Conservation (phyloP, 441 rosid species). For the Pelargonium cotyledonis region DNA sequence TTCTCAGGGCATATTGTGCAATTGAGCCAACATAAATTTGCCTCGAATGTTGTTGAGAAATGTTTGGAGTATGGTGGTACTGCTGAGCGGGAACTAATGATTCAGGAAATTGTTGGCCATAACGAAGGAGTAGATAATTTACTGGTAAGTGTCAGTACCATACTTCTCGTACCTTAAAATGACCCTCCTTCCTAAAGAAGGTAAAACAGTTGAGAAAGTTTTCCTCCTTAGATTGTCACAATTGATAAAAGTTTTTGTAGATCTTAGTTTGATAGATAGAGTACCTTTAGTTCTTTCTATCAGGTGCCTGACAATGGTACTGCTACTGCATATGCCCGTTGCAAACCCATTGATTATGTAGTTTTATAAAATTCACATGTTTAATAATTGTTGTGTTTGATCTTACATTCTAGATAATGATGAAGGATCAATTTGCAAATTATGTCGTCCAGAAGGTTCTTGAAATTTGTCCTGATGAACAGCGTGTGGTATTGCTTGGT, state of each 20-base stretch:
- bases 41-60: slow-evolving; percentile 28
- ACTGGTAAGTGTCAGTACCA: slow-evolving; percentile 16
- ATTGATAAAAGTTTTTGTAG: too few species aligned
- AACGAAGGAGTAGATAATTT: slow-evolving; percentile 27
- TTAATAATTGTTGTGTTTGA: not conserved
- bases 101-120: slow-evolving; percentile 22
- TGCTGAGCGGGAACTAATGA: slow-evolving; percentile 20
- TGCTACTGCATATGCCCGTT: too few species aligned
- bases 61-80: slow-evolving; percentile 26
- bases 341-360: too few species aligned
- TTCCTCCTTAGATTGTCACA: not conserved
- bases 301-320: too few species aligned
- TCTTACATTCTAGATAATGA: slow-evolving; percentile 44
- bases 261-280: too few species aligned
- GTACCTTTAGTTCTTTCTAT: too few species aligned
- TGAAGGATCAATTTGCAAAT: slow-evolving; percentile 91
- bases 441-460: slow-evolving; percentile 87
- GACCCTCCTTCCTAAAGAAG: not conserved
- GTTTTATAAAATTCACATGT: too few species aligned
- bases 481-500: slow-evolving; percentile 43
- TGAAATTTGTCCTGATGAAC: slow-evolving; percentile 54
- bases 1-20: slow-evolving; percentile 24
- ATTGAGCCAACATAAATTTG: slow-evolving; percentile 28
- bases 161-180: not conserved
- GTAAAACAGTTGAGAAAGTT: not conserved